Evolutionary conservation across 176 grass and related monocot genomes (phyloP).

Genomic region (Ensete ventricosum): DNA sequence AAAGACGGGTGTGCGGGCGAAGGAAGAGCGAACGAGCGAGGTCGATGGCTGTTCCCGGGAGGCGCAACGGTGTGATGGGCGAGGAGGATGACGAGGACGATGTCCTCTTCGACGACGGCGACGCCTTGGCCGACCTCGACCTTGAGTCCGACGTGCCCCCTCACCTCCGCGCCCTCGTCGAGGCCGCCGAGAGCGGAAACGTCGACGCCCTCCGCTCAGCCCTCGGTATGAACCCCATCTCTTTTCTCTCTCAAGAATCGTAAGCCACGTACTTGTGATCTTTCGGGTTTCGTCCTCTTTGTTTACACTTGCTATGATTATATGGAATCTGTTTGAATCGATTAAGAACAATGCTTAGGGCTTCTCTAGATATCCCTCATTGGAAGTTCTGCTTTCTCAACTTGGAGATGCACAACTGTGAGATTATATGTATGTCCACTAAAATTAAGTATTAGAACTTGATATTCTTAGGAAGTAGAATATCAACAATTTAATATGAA

Average conservation of each 20-base stretch:
- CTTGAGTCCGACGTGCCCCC: constrained; percentile 40
- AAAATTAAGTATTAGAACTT: too few relatives aligned
- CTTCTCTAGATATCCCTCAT: too few relatives aligned
- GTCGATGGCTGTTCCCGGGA: constrained; percentile 39
- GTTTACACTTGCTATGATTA: too few relatives aligned
- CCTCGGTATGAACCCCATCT: constrained; percentile 35
- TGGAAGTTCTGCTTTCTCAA: too few relatives aligned
- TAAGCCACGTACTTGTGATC: too few relatives aligned
- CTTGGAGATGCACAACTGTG: too few relatives aligned
- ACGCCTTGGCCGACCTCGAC: constrained; percentile 35
- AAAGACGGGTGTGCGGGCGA: background rate
- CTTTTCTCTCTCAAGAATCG: background rate
- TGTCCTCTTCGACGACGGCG: constrained; percentile 30
- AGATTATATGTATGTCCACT: too few relatives aligned
- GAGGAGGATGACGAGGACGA: constrained; percentile 28
- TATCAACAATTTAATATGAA: too few relatives aligned
- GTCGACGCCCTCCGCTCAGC: constrained; percentile 42
- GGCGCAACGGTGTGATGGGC: constrained; percentile 32
- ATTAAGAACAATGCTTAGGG: too few relatives aligned
- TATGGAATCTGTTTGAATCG: too few relatives aligned
- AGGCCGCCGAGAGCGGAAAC: constrained; percentile 64
- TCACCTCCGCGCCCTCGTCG: constrained; percentile 67
- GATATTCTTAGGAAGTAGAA: too few relatives aligned
- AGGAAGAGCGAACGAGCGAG: background rate
- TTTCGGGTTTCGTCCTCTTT: too few relatives aligned